Base-by-base conservation (phyloP, 768 basidiomycete species). In the Hygrophoropsis aurantiaca region DNA sequence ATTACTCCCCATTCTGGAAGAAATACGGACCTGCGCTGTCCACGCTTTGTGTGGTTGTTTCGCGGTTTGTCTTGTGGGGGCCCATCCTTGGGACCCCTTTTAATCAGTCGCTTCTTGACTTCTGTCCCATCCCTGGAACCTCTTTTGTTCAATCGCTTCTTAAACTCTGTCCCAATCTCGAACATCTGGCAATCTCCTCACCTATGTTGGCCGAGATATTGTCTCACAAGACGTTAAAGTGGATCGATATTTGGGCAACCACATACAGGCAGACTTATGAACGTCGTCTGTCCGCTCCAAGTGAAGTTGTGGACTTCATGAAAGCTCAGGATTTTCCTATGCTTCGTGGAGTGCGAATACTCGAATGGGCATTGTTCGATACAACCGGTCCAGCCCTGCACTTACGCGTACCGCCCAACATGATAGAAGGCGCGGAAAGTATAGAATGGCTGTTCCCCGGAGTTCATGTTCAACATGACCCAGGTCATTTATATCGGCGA, bases 161-260 rank as follows among this genome's bases (percentile, higher is more conserved):
- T n/a, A n/a, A n/a, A n/a, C n/a, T n/a, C n/a, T n/a, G n/a, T 18
- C 45, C 36, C 8, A n/a, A 21, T 18, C 20, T 49, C 32, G 27
- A 46, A 20, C 45, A 49, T 20, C 35, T 49, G 21, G 19, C 24
- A 24, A 19, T 20, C n/a, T 30, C 21, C 21, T 20, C 25, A 16
- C 44, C 18, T 46, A 18, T 27, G 36, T 11, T 10, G 4, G n/a
- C 2, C 11, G 37, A 8, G 10, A 2, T 18, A 15, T 23, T 49
- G 16, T 49, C 18, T 6, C 48, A 49, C 23, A 20, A 21, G 10
- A 24, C 4, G 19, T 9, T 49, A n/a, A 45, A 27, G 11, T 30
- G 37, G 32, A 23, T 46, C 9, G 44, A 46, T 32, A 46, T 46
- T 20, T 46, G 48, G 48, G 45, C 15, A 25, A n/a, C 23, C 34